Base-by-base conservation (phyloP, 371 early-diverging fungal genomes). In the Rhizopus sp. region DNA sequence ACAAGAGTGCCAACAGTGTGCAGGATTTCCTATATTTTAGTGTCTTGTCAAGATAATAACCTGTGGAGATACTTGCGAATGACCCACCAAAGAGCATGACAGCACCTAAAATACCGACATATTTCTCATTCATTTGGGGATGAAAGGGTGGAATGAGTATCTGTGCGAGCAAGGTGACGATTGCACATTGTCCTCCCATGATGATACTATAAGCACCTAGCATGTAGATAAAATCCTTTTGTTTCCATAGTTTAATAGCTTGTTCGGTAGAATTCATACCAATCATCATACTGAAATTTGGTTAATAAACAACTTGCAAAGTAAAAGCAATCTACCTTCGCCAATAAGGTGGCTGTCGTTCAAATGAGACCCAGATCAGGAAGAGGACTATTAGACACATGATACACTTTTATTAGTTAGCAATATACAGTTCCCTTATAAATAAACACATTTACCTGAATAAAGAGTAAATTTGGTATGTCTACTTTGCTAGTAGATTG, bases 171-270 rank as follows among this genome's bases (percentile, higher is more conserved):
- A 83, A 50, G 15, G 81, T 79, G 41, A 75, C 66, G 16, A 83
- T 53, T 0, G 83, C 70, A 57, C 75, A 78, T 58, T 79, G 80
- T 13, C 67, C 76, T n/a, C 80, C 83, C 62, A 73, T 73, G 17
- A 79, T 60, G 15, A 73, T 68, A 15, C 75, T 73, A 55, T 71
- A 83, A 3, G 81, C 55, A 15, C 60, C 54, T 13, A 77, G 30
- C 60, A 83, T 64, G 37, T 61, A 57, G 10, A 70, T 51, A 55
- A 75, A 77, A 7, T 41, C 47, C 17, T 50, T 38, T 31, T 69
- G 53, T 39, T 58, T 66, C 64, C 54, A 69, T 12, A 69, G 33
- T n/a, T 57, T 47, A 15, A 53, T 38, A 7, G 69, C 51, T 53
- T 72, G 63, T 13, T 61, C 64, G 9, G 59, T 41, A 3, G 70